Conservation (phyloP, 495 filamentous ascomycete species). For the Clavariopsis aquatica region DNA sequence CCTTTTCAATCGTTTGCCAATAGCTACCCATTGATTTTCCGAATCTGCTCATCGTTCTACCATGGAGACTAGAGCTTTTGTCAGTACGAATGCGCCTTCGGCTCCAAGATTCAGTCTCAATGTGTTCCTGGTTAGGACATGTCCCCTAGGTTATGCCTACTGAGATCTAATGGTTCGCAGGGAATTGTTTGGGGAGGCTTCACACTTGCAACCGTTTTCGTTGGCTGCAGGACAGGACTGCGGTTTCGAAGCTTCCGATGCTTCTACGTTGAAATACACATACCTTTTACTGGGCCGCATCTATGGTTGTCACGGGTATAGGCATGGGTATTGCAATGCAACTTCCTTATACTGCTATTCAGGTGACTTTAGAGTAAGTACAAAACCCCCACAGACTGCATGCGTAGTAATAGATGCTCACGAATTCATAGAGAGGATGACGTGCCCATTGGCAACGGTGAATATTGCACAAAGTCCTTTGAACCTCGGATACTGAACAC, state of each 20-base stretch:
- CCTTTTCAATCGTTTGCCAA: neutral
- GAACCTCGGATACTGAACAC: slow-evolving; percentile 1
- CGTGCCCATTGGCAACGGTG: slow-evolving; percentile 1
- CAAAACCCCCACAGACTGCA: neutral
- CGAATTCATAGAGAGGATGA: neutral
- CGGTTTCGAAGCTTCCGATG: slow-evolving; percentile 1
- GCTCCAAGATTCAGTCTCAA: neutral
- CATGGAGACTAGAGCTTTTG: neutral
- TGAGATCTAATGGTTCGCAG: neutral
- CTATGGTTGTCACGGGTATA: neutral
- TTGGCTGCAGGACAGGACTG: neutral
- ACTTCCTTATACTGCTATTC: slow-evolving; percentile 1
- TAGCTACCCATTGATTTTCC: neutral
- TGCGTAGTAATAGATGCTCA: slow-evolving; percentile 1
- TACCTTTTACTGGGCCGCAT: neutral
- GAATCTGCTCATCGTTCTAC: neutral
- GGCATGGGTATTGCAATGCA: slow-evolving; percentile 1
- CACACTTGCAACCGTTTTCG: slow-evolving; percentile 10
- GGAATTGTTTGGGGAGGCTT: slow-evolving; percentile 20
- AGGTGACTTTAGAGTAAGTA: slow-evolving; percentile 2
- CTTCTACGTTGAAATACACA: slow-evolving; percentile 7
- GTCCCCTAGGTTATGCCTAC: neutral
- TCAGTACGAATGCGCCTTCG: slow-evolving; percentile 1
- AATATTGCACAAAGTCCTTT: neutral
- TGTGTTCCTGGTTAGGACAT: slow-evolving; percentile 1